These are phyloP conservation scores for Letharia columbiana DNA, from an alignment of 495 filamentous ascomycete species.

Conservation along the genomic window DNA sequence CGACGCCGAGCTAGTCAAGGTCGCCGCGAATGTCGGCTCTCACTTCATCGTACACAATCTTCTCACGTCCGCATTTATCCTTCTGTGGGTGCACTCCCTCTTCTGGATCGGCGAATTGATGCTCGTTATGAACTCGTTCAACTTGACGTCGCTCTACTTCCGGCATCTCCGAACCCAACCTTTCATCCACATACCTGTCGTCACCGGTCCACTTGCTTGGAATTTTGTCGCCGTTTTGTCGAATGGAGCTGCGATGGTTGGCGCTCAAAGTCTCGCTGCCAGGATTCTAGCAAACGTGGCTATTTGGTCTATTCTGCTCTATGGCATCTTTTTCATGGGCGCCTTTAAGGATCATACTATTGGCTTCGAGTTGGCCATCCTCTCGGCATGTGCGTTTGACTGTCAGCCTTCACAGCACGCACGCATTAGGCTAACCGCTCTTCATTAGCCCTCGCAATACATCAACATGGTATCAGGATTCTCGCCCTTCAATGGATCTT, in stretches of 20 bases:
- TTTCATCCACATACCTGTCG: conserved; percentile 63
- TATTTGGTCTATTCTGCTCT: conserved; percentile 70
- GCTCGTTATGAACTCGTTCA: conserved; percentile 70
- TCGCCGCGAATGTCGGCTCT: conserved; percentile 66
- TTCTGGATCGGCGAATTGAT: conserved; percentile 67
- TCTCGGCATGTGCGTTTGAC: conserved; percentile 47
- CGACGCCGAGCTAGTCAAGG: conserved; percentile 47
- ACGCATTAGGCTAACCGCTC: not conserved
- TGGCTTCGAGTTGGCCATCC: conserved; percentile 65
- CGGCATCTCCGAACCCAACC: conserved; percentile 57
- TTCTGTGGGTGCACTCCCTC: conserved; percentile 68
- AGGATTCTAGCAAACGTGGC: conserved; percentile 75
- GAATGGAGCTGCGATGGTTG: conserved; percentile 72
- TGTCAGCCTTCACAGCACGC: not conserved
- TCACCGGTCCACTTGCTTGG: conserved; percentile 75
- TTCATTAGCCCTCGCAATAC: conserved; percentile 56
- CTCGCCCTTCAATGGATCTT: conserved; percentile 87
- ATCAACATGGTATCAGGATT: conserved; percentile 60
- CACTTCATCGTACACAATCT: conserved; percentile 85
- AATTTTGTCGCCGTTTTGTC: conserved; percentile 75
- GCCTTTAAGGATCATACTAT: conserved; percentile 73
- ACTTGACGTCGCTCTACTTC: conserved; percentile 70
- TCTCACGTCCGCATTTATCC: conserved; percentile 65
- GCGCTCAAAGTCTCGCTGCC: conserved; percentile 49
- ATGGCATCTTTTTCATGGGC: conserved; percentile 63